Evolutionary conservation across 2,329 filamentous ascomycete genomes (phyloP).

Genomic region (Cadophora gregata): DNA sequence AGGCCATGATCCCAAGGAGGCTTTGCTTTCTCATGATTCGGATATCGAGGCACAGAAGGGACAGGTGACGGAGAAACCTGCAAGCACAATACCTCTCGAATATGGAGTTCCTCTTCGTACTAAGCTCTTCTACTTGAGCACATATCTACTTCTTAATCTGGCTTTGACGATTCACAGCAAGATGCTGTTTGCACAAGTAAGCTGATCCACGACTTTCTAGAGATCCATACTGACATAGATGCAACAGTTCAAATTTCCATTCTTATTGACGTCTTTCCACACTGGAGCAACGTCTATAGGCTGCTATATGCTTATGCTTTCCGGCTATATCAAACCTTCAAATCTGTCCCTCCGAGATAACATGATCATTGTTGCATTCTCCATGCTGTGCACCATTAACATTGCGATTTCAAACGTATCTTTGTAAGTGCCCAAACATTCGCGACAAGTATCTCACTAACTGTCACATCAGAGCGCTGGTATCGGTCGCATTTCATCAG

Average conservation of each 20-base stretch:
- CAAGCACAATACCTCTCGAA: conserved; percentile 10
- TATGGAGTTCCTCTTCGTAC: conserved; percentile 8
- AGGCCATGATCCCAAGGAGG: conserved; percentile 8
- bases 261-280: conserved; percentile 65
- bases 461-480: conserved; percentile 51
- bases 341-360: conserved; percentile 59
- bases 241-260: conserved; percentile 62
- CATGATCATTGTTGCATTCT: conserved; percentile 62
- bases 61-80: neutral
- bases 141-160: conserved; percentile 7
- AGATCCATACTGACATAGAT: neutral
- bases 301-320: conserved; percentile 57
- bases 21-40: neutral
- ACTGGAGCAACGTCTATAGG: conserved; percentile 63
- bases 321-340: conserved; percentile 59
- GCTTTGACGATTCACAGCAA: conserved; percentile 17
- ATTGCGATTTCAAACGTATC: conserved; percentile 69
- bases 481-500: conserved; percentile 71
- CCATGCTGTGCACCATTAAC: conserved; percentile 66
- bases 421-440: conserved; percentile 48
- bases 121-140: conserved; percentile 13
- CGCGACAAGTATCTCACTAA: neutral
- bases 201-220: neutral
- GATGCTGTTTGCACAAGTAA: conserved; percentile 16
- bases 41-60: conserved; percentile 13